These are phyloP conservation scores for Cytidiella melzeri DNA, from an alignment of 768 basidiomycete genomes.

Conservation along the genomic window DNA sequence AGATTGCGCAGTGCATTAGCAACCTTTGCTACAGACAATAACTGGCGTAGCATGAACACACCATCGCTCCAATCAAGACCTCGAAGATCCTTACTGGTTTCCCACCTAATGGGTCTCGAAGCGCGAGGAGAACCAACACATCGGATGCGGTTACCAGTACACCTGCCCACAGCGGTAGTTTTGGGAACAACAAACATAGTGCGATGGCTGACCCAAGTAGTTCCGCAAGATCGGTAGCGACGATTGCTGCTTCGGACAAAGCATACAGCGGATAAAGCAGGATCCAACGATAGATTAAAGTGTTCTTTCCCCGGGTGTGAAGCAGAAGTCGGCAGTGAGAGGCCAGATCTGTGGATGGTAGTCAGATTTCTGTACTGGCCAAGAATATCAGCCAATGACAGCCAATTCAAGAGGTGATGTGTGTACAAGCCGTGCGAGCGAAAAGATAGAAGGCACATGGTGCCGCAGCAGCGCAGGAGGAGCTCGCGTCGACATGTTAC, in stretches of 20 bases:
- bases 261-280: constrained; percentile 42
- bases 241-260: constrained; percentile 44
- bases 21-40: not conserved
- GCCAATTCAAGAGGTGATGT: too few species aligned
- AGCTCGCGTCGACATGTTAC: too few species aligned
- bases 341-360: constrained; percentile 33
- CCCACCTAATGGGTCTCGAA: constrained; percentile 60
- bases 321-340: constrained; percentile 43
- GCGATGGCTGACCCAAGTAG: constrained; percentile 57
- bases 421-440: too few species aligned
- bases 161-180: constrained; percentile 41
- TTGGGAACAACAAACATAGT: constrained; percentile 45
- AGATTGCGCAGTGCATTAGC: not conserved
- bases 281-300: constrained; percentile 30
- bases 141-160: constrained; percentile 45
- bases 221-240: constrained; percentile 55
- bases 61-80: constrained; percentile 53
- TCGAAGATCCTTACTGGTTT: constrained; percentile 65
- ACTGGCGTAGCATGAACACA: constrained; percentile 35
- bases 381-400: too few species aligned
- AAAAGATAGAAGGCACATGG: too few species aligned
- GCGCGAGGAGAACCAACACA: constrained; percentile 52
- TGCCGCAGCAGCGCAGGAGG: too few species aligned
- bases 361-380: not conserved
- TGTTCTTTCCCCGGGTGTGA: constrained; percentile 36